Evolutionary conservation across 305 asterid genomes (phyloP).

Genomic region (Caryopteris hybrid): DNA sequence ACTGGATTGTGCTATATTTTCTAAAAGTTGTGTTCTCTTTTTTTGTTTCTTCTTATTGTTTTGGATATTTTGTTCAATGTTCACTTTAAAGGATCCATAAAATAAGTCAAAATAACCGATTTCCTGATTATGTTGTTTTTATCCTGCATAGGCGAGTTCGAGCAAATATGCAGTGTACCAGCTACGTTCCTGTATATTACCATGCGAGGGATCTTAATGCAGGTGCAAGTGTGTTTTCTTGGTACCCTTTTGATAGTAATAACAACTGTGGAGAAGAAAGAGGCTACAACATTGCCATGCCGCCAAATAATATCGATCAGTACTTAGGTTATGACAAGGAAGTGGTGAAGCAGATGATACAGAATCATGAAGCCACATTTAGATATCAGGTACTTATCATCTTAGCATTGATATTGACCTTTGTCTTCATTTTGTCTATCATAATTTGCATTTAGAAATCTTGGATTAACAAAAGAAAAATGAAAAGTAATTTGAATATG

Average conservation of each 20-base stretch:
- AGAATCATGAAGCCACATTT: slow-evolving; percentile 67
- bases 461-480: neutral
- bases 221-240: slow-evolving; percentile 39
- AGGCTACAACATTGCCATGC: slow-evolving; percentile 27
- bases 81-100: neutral
- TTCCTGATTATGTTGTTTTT: neutral
- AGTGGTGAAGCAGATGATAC: slow-evolving; percentile 49
- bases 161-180: slow-evolving; percentile 53
- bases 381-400: slow-evolving; percentile 53
- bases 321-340: slow-evolving; percentile 40
- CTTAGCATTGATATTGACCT: neutral
- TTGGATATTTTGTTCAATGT: neutral
- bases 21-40: neutral
- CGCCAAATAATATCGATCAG: slow-evolving; percentile 21
- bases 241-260: slow-evolving; percentile 33
- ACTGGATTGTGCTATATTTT: neutral
- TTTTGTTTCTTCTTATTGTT: neutral
- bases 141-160: slow-evolving; percentile 29
- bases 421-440: slow-evolving; percentile 4
- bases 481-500: neutral
- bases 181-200: slow-evolving; percentile 37
- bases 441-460: neutral
- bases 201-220: slow-evolving; percentile 32
- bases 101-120: neutral
- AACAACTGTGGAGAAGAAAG: slow-evolving; percentile 29